These are phyloP conservation scores for Phaeoacremonium minimum DNA, from an alignment of 2,329 filamentous ascomycete genomes.

Conservation along the genomic window DNA sequence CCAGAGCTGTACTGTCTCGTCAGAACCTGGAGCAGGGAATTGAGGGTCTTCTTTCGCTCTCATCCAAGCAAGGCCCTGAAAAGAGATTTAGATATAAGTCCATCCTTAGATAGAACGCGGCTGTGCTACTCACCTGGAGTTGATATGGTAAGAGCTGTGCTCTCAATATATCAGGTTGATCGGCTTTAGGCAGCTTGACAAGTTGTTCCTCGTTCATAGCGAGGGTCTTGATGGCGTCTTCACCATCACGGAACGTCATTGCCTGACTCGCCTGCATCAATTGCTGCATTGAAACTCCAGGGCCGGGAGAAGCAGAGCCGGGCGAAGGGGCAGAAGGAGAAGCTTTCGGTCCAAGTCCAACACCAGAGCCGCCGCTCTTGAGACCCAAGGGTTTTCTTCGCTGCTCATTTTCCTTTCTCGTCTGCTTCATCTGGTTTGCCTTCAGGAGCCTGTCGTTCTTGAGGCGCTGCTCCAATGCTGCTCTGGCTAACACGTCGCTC, in stretches of 20 bases:
- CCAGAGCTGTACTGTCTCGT: constrained; percentile 74
- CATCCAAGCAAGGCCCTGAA: constrained; percentile 78
- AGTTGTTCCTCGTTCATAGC: constrained; percentile 68
- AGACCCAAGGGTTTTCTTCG: constrained; percentile 35
- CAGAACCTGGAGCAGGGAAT: constrained; percentile 53
- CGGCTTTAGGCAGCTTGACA: constrained; percentile 65
- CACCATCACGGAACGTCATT: constrained; percentile 62
- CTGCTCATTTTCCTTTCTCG: constrained; percentile 48
- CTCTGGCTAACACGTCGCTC: constrained; percentile 44
- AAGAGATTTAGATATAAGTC: too few species aligned
- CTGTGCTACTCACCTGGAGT: constrained; percentile 47
- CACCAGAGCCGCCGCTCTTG: constrained; percentile 30
- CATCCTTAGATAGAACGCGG: too few species aligned
- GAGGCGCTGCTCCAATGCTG: constrained; percentile 56
- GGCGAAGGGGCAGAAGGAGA: constrained; percentile 9
- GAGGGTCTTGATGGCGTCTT: constrained; percentile 64
- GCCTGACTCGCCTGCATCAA: constrained; percentile 63
- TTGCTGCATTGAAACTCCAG: constrained; percentile 51
- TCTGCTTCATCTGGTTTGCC: constrained; percentile 50
- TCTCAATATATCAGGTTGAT: constrained; percentile 60
- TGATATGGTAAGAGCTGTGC: constrained; percentile 77
- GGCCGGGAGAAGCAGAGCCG: constrained; percentile 17
- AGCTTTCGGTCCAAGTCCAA: constrained; percentile 26
- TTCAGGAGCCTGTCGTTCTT: constrained; percentile 61
- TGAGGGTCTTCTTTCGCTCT: constrained; percentile 67